Percentiles rank a stretch among this genome's conserved stretches.
phyloP scores from a whole-genome alignment of 2,329 filamentous ascomycete genomes.

The Penicillium sp. region DNA sequence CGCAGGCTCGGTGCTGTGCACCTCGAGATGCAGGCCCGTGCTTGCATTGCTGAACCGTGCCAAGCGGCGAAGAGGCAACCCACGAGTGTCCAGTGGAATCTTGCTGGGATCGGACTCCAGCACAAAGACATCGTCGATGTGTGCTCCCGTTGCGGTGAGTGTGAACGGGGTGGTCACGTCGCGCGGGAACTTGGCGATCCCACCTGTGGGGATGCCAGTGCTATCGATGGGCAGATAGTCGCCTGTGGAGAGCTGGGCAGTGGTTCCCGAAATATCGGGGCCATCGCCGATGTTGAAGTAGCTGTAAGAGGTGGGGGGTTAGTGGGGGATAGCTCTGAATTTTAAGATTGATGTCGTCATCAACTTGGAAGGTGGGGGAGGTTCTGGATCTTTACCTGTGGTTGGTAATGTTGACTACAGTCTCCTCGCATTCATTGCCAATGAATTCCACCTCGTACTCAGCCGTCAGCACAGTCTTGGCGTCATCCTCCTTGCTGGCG shows the following conservation, averaged over 20 bases:
- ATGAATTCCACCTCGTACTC: constrained; percentile 88
- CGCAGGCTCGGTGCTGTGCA: constrained; percentile 86
- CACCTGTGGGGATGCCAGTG: constrained; percentile 70
- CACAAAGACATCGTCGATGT: constrained; percentile 89
- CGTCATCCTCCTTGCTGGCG: constrained; percentile 64
- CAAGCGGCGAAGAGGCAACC: constrained; percentile 62
- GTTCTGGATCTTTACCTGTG: constrained; percentile 64
- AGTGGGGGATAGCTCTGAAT: neutral
- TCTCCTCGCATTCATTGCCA: constrained; percentile 76
- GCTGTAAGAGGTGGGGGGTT: constrained; percentile 35
- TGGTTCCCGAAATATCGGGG: constrained; percentile 61
- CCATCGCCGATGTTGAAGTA: constrained; percentile 65
- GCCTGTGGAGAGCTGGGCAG: constrained; percentile 57
- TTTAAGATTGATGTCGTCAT: neutral
- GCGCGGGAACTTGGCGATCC: constrained; percentile 62
- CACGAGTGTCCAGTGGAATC: constrained; percentile 66
- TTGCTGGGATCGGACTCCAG: constrained; percentile 61
- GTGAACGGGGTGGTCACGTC: constrained; percentile 66
- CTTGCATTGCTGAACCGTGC: constrained; percentile 71
- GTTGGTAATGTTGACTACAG: constrained; percentile 89
- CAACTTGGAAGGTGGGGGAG: neutral
- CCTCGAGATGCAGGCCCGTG: constrained; percentile 76
- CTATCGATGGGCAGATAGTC: constrained; percentile 72
- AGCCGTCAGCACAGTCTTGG: constrained; percentile 71
- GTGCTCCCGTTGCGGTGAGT: constrained; percentile 67